These are phyloP conservation scores for Chenopodium suecicum DNA, from an alignment of 148 eudicot genomes.

Conservation along the genomic window DNA sequence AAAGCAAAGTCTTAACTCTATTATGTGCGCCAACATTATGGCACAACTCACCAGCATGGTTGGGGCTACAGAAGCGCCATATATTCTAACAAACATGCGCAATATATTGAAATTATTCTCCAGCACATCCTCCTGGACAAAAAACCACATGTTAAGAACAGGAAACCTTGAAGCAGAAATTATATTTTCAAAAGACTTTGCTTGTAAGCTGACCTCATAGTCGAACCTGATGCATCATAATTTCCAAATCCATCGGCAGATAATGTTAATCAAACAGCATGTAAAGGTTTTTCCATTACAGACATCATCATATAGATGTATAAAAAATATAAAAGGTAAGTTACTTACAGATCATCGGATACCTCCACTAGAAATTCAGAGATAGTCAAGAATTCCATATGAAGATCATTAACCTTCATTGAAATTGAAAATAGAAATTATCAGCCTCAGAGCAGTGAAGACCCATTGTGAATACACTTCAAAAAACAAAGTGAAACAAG, in stretches of 20 bases:
- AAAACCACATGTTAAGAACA: constrained; percentile 6
- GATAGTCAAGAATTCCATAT: constrained; percentile 86
- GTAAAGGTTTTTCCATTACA: neutral
- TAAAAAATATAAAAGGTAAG: constrained; percentile 10
- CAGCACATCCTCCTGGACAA: constrained; percentile 75
- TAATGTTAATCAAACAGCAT: constrained; percentile 7
- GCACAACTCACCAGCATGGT: constrained; percentile 62
- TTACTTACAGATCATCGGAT: constrained; percentile 90
- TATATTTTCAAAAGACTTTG: neutral
- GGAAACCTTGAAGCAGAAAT: constrained; percentile 1
- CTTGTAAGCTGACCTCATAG: constrained; percentile 68
- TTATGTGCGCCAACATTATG: neutral
- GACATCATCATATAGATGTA: too few relatives aligned
- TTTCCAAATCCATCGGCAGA: constrained; percentile 16
- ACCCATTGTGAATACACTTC: neutral
- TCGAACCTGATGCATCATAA: constrained; percentile 62
- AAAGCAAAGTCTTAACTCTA: neutral
- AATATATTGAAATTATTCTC: constrained; percentile 85
- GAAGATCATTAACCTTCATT: constrained; percentile 76
- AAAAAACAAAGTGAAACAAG: neutral
- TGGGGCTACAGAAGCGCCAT: constrained; percentile 75
- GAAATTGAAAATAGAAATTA: constrained; percentile 29
- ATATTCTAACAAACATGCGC: constrained; percentile 81
- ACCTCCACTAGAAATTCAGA: constrained; percentile 91
- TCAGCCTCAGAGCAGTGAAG: constrained; percentile 11